Evolutionary conservation across 1,284 basidiomycete genomes (phyloP).

Genomic region (Rhodotorula sp.): DNA sequence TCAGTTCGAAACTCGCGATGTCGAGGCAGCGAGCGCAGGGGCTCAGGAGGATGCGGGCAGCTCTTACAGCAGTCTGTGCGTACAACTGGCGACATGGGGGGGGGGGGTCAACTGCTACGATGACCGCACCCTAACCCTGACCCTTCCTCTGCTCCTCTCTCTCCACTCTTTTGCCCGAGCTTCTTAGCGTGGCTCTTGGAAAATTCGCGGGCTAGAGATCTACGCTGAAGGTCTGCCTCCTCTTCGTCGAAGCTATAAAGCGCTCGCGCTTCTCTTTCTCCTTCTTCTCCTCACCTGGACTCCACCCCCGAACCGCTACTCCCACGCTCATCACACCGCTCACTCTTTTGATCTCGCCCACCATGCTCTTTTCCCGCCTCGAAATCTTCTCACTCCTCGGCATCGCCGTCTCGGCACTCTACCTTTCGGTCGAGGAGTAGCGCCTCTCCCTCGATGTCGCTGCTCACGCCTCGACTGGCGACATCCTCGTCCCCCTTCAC

Average conservation of each 20-base stretch:
- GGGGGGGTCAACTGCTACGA: too few relatives aligned
- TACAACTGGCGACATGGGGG: too few relatives aligned
- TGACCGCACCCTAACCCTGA: too few relatives aligned
- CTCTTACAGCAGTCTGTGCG: too few relatives aligned
- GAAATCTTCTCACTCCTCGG: conserved; percentile 9
- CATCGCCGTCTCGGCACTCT: conserved; percentile 7
- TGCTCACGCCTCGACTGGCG: background rate
- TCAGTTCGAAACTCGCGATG: background rate
- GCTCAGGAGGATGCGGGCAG: background rate
- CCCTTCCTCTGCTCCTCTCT: background rate
- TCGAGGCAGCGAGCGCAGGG: background rate
- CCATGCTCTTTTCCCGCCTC: conserved; percentile 16
- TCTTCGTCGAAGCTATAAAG: too few relatives aligned
- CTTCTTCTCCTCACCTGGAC: background rate
- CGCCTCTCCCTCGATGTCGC: background rate
- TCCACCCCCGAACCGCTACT: background rate
- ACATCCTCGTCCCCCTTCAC: conserved; percentile 3
- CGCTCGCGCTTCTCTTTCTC: background rate
- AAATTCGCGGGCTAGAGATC: too few relatives aligned
- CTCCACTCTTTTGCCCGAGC: background rate
- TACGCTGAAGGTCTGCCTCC: too few relatives aligned
- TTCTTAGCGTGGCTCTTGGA: too few relatives aligned
- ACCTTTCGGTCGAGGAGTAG: conserved; percentile 2
- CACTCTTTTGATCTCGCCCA: background rate
- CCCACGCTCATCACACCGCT: background rate